phyloP scores from a whole-genome alignment of 306 rosid genomes.

The Argentina anserina region DNA sequence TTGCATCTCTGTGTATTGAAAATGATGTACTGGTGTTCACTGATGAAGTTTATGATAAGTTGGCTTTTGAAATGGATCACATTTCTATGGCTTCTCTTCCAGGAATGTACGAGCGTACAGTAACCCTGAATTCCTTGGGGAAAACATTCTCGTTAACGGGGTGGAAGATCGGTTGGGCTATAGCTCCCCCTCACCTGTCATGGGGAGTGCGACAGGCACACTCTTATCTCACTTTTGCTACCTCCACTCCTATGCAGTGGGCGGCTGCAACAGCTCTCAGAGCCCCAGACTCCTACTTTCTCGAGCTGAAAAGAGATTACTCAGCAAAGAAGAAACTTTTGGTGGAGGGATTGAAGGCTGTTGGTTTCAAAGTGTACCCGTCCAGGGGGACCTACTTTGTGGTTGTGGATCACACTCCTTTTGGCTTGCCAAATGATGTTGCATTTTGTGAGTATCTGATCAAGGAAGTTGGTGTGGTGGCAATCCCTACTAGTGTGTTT shows the following conservation, averaged over 20 bases:
- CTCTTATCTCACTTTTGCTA: constrained; percentile 70
- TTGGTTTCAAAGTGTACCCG: constrained; percentile 80
- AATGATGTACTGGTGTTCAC: constrained; percentile 72
- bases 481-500: constrained; percentile 89
- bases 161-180: constrained; percentile 93
- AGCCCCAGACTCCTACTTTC: constrained; percentile 79
- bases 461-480: constrained; percentile 91
- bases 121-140: constrained; percentile 82
- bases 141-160: constrained; percentile 93
- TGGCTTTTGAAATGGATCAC: constrained; percentile 93
- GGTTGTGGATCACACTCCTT: constrained; percentile 91
- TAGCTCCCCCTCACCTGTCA: constrained; percentile 76
- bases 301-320: constrained; percentile 73
- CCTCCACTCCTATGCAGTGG: constrained; percentile 84
- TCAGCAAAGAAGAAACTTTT: constrained; percentile 69
- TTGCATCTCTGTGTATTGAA: constrained; percentile 83
- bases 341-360: constrained; percentile 77
- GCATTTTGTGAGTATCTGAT: constrained; percentile 84
- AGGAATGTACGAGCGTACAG: constrained; percentile 82
- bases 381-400: constrained; percentile 90
- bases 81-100: constrained; percentile 79
- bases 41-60: constrained; percentile 90
- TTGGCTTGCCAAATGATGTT: constrained; percentile 73
- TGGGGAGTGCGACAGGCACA: constrained; percentile 82
- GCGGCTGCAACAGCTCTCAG: constrained; percentile 88